These are phyloP conservation scores for Huntiella savannae DNA, from an alignment of 2,329 filamentous ascomycete genomes.

Conservation along the genomic window DNA sequence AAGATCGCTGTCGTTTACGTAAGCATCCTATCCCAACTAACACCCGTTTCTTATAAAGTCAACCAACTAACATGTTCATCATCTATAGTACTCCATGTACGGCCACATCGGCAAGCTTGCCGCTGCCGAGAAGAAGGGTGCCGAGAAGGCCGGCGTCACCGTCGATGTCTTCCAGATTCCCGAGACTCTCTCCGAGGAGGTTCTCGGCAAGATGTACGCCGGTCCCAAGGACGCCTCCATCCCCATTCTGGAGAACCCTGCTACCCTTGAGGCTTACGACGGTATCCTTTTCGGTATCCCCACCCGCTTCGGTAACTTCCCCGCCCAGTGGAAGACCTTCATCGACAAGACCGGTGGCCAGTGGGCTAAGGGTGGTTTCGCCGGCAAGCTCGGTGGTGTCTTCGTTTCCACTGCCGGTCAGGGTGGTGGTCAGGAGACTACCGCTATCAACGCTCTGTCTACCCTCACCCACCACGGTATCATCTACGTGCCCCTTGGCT, in stretches of 20 bases:
- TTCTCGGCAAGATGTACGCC: slow-evolving; percentile 81
- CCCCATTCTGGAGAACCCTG: slow-evolving; percentile 38
- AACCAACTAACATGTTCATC: not conserved
- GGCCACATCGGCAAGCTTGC: slow-evolving; percentile 75
- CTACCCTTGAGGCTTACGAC: slow-evolving; percentile 55
- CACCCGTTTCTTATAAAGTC: not conserved
- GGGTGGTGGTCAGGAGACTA: slow-evolving; percentile 88
- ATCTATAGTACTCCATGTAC: slow-evolving; percentile 71
- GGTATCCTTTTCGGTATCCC: slow-evolving; percentile 86
- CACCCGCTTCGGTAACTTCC: slow-evolving; percentile 93
- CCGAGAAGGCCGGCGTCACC: slow-evolving; percentile 67
- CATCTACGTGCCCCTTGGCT: slow-evolving; percentile 89
- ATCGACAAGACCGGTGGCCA: slow-evolving; percentile 81
- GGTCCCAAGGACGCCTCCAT: slow-evolving; percentile 53
- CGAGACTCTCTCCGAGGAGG: slow-evolving; percentile 72
- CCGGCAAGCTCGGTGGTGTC: slow-evolving; percentile 76
- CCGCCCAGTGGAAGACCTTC: slow-evolving; percentile 83
- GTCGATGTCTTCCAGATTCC: slow-evolving; percentile 72
- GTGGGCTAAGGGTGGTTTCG: slow-evolving; percentile 60
- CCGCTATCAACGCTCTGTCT: slow-evolving; percentile 59
- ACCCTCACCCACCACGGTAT: slow-evolving; percentile 87
- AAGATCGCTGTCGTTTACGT: slow-evolving; percentile 85
- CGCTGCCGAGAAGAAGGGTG: slow-evolving; percentile 76
- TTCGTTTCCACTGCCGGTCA: slow-evolving; percentile 74
- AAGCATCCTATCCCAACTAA: slow-evolving; percentile 21